phyloP scores from a whole-genome alignment of 768 basidiomycete species.

The Phanerochaete carnosa region DNA sequence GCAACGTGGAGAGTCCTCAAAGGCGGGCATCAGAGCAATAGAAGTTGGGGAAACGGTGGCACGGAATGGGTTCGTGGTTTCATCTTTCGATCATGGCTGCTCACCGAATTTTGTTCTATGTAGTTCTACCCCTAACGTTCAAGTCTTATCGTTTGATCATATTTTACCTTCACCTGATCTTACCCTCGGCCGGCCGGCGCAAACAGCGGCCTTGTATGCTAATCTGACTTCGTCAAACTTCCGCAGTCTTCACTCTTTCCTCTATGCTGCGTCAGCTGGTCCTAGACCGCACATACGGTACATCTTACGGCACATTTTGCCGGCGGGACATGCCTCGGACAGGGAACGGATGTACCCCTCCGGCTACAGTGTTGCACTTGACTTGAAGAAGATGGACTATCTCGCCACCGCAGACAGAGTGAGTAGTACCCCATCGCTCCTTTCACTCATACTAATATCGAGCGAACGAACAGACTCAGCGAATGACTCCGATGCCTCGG shows the following conservation, averaged over 20 bases:
- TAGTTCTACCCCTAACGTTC: slow-evolving; percentile 36
- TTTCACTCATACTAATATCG: too few species aligned
- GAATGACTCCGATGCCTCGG: not conserved
- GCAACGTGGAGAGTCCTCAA: slow-evolving; percentile 58
- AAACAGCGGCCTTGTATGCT: slow-evolving; percentile 78
- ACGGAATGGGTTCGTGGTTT: slow-evolving; percentile 13
- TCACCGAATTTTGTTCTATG: slow-evolving; percentile 13
- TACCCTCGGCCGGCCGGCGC: slow-evolving; percentile 44
- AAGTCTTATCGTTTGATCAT: slow-evolving; percentile 76
- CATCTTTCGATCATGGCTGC: not conserved
- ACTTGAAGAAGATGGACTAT: slow-evolving; percentile 97
- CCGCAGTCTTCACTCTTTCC: slow-evolving; percentile 62
- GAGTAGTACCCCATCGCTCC: not conserved
- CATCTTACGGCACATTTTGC: slow-evolving; percentile 67
- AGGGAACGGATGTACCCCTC: slow-evolving; percentile 49
- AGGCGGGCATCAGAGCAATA: slow-evolving; percentile 45
- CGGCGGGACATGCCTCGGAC: slow-evolving; percentile 22
- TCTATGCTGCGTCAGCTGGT: slow-evolving; percentile 47
- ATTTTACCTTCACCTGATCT: slow-evolving; percentile 49
- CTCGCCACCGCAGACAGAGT: slow-evolving; percentile 62
- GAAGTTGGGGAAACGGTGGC: slow-evolving; percentile 29
- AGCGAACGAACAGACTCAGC: too few species aligned
- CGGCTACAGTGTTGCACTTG: slow-evolving; percentile 90
- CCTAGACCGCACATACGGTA: slow-evolving; percentile 59
- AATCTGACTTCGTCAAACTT: slow-evolving; percentile 65